Conservation (phyloP, 2,329 filamentous ascomycete species). For the Bipolaris victoriae region DNA sequence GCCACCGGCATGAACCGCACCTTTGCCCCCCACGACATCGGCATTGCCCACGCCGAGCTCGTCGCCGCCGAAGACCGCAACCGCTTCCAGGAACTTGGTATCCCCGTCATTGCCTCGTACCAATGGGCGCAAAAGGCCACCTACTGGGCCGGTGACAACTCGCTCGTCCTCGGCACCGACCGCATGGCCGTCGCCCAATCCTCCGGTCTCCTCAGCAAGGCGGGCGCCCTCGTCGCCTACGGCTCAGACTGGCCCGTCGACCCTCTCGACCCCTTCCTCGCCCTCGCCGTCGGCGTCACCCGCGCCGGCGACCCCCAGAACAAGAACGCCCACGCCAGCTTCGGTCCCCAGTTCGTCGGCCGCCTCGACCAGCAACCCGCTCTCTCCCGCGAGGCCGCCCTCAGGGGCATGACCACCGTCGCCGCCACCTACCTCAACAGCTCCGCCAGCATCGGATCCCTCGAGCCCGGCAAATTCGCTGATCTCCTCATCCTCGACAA, state of each 20-base stretch:
- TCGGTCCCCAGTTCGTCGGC: slow-evolving; percentile 2
- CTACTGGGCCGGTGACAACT: slow-evolving; percentile 2
- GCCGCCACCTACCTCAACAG: slow-evolving; percentile 7
- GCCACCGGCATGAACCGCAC: slow-evolving; percentile 1
- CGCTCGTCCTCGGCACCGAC: not conserved
- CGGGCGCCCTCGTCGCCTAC: slow-evolving; percentile 4
- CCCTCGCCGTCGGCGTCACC: slow-evolving; percentile 4
- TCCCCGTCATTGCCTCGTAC: slow-evolving; percentile 1
- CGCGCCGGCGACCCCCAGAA: slow-evolving; percentile 7
- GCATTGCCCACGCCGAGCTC: slow-evolving; percentile 2
- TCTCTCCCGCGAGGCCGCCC: slow-evolving; percentile 7
- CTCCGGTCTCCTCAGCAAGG: not conserved
- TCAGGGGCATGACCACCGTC: slow-evolving; percentile 5
- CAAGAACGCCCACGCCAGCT: slow-evolving; percentile 6
- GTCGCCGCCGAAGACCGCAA: not conserved
- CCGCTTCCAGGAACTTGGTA: slow-evolving; percentile 4
- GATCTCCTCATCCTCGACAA: slow-evolving; percentile 4
- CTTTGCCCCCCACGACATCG: not conserved
- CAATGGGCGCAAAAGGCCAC: slow-evolving; percentile 4
- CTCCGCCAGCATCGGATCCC: slow-evolving; percentile 3
- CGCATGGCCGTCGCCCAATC: not conserved
- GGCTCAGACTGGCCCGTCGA: slow-evolving; percentile 10
- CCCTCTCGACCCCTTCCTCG: slow-evolving; percentile 8
- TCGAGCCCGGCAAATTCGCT: slow-evolving; percentile 9
- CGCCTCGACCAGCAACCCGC: slow-evolving; percentile 3